These are phyloP conservation scores for Sarocladium kiliense DNA, from an alignment of 2,329 filamentous ascomycete species.

Conservation along the genomic window DNA sequence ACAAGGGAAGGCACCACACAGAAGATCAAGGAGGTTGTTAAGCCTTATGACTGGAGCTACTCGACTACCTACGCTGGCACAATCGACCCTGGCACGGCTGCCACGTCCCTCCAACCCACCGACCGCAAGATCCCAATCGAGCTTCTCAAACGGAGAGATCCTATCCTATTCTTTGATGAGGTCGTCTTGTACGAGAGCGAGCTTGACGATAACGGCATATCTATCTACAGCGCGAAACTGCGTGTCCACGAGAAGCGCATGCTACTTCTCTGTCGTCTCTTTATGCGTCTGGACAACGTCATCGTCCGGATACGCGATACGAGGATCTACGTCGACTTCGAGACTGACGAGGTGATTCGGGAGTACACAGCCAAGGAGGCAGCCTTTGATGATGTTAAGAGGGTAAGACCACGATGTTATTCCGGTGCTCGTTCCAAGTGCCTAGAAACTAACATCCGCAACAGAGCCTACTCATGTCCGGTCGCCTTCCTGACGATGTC, in stretches of 20 bases:
- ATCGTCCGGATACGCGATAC: conserved; percentile 85
- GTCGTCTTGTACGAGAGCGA: conserved; percentile 97
- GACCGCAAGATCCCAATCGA: conserved; percentile 68
- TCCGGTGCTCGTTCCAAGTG: not conserved
- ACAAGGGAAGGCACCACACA: conserved; percentile 70
- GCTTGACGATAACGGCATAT: conserved; percentile 94
- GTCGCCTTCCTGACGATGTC: conserved; percentile 62
- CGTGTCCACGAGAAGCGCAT: conserved; percentile 88
- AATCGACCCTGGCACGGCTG: conserved; percentile 29
- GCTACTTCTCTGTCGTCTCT: conserved; percentile 78
- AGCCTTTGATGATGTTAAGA: conserved; percentile 68
- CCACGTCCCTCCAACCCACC: conserved; percentile 22
- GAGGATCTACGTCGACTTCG: conserved; percentile 86
- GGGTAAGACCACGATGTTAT: conserved; percentile 41
- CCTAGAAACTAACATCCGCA: not conserved
- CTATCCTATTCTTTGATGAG: conserved; percentile 94
- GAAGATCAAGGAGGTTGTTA: conserved; percentile 88
- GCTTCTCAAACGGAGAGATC: conserved; percentile 81
- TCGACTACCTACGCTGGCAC: conserved; percentile 82
- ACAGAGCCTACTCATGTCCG: conserved; percentile 44
- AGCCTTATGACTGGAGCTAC: conserved; percentile 98
- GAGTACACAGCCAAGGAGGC: conserved; percentile 91
- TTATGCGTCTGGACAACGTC: conserved; percentile 90
- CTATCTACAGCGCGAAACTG: conserved; percentile 83
- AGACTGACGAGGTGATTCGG: conserved; percentile 68